A percentile compares a stretch with the other conserved stretches of the same genome.
Evolutionary conservation across 257 asterid species (phyloP).

Genomic region (Ilex aquifolium): DNA sequence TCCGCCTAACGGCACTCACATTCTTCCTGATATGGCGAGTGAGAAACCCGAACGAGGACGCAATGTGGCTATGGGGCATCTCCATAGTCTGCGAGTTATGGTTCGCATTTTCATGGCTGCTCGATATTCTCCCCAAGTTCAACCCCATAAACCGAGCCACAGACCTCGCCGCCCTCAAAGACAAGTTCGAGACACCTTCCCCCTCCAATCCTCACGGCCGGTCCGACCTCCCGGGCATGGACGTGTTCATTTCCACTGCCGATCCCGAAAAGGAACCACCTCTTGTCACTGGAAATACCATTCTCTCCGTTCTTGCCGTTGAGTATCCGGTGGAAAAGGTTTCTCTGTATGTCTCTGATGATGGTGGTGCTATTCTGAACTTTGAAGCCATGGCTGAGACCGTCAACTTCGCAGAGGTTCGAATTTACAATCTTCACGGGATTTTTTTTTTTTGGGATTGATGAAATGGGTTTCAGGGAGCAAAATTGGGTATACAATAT

Average conservation of each 20-base stretch:
- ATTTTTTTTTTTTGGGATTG: no score
- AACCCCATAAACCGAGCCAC: slow-evolving; percentile 86
- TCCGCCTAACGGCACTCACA: slow-evolving; percentile 48
- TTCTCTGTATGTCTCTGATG: slow-evolving; percentile 83
- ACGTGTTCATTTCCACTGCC: slow-evolving; percentile 86
- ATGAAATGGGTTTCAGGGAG: no score
- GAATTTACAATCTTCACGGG: background rate
- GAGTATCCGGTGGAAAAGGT: slow-evolving; percentile 88
- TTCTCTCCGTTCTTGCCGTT: slow-evolving; percentile 69
- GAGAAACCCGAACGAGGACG: slow-evolving; percentile 64
- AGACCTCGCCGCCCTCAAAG: slow-evolving; percentile 62
- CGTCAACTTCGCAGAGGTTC: slow-evolving; percentile 82
- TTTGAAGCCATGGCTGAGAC: slow-evolving; percentile 99
- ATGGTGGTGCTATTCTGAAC: slow-evolving; percentile 81
- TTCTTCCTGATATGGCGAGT: slow-evolving; percentile 72
- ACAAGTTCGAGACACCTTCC: slow-evolving; percentile 60
- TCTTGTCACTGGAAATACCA: slow-evolving; percentile 78
- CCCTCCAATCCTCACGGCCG: slow-evolving; percentile 69
- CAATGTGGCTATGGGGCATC: slow-evolving; percentile 86
- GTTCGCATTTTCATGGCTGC: slow-evolving; percentile 98
- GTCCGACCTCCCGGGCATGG: slow-evolving; percentile 91
- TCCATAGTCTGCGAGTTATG: slow-evolving; percentile 85
- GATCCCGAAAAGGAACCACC: slow-evolving; percentile 99
- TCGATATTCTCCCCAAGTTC: slow-evolving; percentile 84
- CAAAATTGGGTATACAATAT: no score